Percentiles rank a stretch among this genome's conserved stretches.
Conservation (phyloP, 2,329 filamentous ascomycete genomes). For the Bipolaris sorokiniana region DNA sequence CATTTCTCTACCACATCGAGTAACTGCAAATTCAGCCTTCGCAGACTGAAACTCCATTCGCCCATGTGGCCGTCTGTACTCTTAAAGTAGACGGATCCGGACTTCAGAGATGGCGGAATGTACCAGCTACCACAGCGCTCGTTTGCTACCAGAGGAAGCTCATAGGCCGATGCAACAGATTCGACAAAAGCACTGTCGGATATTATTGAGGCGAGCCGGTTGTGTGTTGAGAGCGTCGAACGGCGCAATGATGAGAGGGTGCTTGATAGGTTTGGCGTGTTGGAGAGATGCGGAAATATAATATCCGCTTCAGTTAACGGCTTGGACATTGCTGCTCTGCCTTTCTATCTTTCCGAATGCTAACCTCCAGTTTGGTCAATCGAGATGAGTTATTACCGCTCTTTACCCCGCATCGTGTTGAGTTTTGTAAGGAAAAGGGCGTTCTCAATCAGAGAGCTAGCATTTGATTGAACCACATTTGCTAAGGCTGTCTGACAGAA, state of each 20-base stretch:
- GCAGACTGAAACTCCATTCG: constrained; percentile 87
- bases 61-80: constrained; percentile 93
- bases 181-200: constrained; percentile 77
- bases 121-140: constrained; percentile 98
- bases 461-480: neutral
- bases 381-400: neutral
- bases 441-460: neutral
- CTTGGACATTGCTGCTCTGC: constrained; percentile 31
- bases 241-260: constrained; percentile 75
- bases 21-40: constrained; percentile 84
- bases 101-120: constrained; percentile 68
- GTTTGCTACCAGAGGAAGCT: constrained; percentile 82
- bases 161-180: constrained; percentile 61
- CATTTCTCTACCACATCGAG: constrained; percentile 68
- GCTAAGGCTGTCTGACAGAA: neutral
- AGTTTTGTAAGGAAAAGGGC: neutral
- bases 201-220: constrained; percentile 80
- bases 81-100: constrained; percentile 90
- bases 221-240: constrained; percentile 76
- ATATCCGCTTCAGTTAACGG: constrained; percentile 49
- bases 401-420: constrained; percentile 11
- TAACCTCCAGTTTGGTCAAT: neutral
- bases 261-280: constrained; percentile 68
- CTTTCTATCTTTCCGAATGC: neutral
- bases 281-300: constrained; percentile 62